Conservation (phyloP, 768 basidiomycete species). For the Hypholoma sublateritium region DNA sequence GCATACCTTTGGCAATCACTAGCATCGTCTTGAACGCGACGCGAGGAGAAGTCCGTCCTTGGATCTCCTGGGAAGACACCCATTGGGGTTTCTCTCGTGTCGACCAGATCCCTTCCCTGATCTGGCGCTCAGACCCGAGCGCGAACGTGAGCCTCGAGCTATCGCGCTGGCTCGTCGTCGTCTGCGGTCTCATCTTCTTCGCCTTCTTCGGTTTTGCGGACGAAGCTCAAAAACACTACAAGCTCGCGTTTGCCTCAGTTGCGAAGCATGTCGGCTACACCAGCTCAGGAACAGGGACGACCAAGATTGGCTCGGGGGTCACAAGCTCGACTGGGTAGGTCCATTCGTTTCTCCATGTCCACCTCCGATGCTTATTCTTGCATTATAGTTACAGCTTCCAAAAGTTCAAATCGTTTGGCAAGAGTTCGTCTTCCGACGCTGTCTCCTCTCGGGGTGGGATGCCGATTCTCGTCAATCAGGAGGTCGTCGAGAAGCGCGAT, state of each 20-base stretch:
- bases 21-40: conserved; percentile 27
- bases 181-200: conserved; percentile 51
- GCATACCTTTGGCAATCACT: conserved; percentile 37
- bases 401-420: conserved; percentile 12
- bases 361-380: too few relatives aligned
- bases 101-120: conserved; percentile 24
- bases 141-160: conserved; percentile 27
- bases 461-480: conserved; percentile 25
- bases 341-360: too few relatives aligned
- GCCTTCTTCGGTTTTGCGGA: conserved; percentile 57
- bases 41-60: conserved; percentile 28
- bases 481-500: conserved; percentile 28
- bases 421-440: conserved; percentile 11
- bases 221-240: conserved; percentile 49
- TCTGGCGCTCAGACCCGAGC: conserved; percentile 29
- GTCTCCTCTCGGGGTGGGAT: conserved; percentile 14
- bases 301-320: conserved; percentile 16
- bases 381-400: conserved; percentile 10
- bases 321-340: conserved; percentile 26
- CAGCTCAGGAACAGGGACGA: conserved; percentile 3
- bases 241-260: conserved; percentile 20
- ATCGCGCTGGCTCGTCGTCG: conserved; percentile 39
- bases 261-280: conserved; percentile 22
- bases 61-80: conserved; percentile 43
- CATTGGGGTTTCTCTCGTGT: conserved; percentile 39